Percentiles rank a stretch among this genome's conserved stretches.
Conservation (phyloP, 2,329 filamentous ascomycete species). For the Blastomyces emzantsi region DNA sequence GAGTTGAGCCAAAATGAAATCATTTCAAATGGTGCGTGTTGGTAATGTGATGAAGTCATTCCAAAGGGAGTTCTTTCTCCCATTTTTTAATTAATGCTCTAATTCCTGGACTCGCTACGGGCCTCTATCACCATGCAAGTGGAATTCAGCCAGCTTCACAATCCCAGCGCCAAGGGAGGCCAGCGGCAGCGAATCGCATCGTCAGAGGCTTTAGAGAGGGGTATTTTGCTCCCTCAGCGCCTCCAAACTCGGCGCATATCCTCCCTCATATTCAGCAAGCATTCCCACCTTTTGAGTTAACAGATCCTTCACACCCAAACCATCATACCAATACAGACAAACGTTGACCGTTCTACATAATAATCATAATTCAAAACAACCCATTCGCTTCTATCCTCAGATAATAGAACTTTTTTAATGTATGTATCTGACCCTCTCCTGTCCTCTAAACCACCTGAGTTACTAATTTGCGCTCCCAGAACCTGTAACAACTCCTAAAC, state of each 20-base stretch:
- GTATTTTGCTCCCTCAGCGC: background rate
- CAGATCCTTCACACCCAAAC: background rate
- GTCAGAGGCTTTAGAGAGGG: background rate
- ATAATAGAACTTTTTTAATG: background rate
- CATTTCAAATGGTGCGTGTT: background rate
- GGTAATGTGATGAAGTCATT: background rate
- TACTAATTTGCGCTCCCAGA: background rate
- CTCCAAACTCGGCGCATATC: background rate
- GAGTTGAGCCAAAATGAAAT: background rate
- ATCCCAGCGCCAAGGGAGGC: background rate
- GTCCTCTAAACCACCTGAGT: background rate
- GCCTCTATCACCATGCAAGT: background rate
- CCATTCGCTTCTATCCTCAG: background rate
- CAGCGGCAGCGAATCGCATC: background rate
- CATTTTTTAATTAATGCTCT: background rate
- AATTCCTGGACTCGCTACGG: background rate
- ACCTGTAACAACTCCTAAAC: slow-evolving; percentile 6
- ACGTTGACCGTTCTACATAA: background rate
- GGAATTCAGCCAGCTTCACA: background rate
- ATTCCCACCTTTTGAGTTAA: background rate
- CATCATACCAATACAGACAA: background rate
- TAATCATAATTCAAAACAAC: background rate
- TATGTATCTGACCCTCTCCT: background rate
- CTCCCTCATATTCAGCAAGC: slow-evolving; percentile 1
- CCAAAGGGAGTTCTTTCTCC: background rate